A percentile compares a stretch with the other conserved stretches of the same genome.
phyloP scores from a whole-genome alignment of 106 monocot species.

The Allium sativum region DNA sequence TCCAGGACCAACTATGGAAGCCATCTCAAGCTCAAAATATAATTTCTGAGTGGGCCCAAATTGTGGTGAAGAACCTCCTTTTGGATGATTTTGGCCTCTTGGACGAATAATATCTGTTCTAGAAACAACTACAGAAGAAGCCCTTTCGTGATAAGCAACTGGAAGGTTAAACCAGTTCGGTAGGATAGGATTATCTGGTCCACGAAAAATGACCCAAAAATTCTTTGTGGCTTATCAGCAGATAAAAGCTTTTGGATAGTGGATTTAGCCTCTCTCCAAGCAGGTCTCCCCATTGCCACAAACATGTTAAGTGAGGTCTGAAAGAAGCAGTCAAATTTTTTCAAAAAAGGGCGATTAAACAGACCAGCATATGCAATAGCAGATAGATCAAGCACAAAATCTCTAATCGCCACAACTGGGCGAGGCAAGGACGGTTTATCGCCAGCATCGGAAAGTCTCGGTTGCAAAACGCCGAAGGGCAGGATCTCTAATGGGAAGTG shows the following conservation, averaged over 20 bases:
- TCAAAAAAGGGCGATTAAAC: conserved; percentile 72
- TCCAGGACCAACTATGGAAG: conserved; percentile 90
- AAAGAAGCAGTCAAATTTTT: conserved; percentile 55
- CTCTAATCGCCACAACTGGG: conserved; percentile 88
- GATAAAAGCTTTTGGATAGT: conserved; percentile 83
- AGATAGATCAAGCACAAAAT: conserved; percentile 80
- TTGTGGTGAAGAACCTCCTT: conserved; percentile 47
- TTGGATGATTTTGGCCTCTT: conserved; percentile 89
- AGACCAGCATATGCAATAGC: conserved; percentile 65
- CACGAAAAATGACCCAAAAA: conserved; percentile 83
- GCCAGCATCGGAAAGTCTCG: conserved; percentile 2
- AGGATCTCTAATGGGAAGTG: conserved; percentile 96
- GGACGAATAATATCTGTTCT: conserved; percentile 77
- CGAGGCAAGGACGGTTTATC: conserved; percentile 19
- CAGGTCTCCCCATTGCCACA: conserved; percentile 74
- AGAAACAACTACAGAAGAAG: conserved; percentile 85
- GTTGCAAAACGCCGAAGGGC: conserved; percentile 87
- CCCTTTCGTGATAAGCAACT: conserved; percentile 88
- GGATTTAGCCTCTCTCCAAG: conserved; percentile 85
- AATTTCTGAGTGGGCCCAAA: conserved; percentile 89
- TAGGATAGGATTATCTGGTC: conserved; percentile 62
- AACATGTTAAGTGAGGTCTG: conserved; percentile 85
- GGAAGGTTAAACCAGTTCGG: conserved; percentile 96
- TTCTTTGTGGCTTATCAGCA: conserved; percentile 82
- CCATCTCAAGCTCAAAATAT: conserved; percentile 99